A percentile compares a stretch with the other conserved stretches of the same genome.
Conservation (phyloP, 805 yeast species). For the Metschnikowia proteae region DNA sequence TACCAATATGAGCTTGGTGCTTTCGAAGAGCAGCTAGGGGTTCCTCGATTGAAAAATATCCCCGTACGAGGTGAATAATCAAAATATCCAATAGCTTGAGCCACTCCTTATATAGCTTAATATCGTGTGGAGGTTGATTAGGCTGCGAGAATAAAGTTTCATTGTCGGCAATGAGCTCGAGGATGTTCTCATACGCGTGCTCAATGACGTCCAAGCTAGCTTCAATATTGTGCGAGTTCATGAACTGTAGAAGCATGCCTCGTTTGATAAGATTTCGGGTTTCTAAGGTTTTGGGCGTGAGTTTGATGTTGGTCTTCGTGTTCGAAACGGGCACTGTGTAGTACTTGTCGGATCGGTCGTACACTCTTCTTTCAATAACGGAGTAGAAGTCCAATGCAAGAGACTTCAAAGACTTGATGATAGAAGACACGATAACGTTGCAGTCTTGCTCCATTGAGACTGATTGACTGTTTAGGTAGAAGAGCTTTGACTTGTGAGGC, state of each 20-base stretch:
- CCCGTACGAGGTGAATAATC: slow-evolving; percentile 60
- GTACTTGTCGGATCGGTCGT: slow-evolving; percentile 34
- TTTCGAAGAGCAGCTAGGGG: slow-evolving; percentile 58
- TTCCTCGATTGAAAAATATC: slow-evolving; percentile 56
- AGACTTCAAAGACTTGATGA: slow-evolving; percentile 28
- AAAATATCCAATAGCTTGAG: slow-evolving; percentile 54
- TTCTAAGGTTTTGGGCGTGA: slow-evolving; percentile 37
- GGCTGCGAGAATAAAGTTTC: slow-evolving; percentile 7
- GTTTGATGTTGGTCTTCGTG: slow-evolving; percentile 26
- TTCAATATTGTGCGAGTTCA: slow-evolving; percentile 33
- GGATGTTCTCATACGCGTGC: slow-evolving; percentile 29
- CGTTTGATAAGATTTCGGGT: slow-evolving; percentile 37
- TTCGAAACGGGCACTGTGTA: slow-evolving; percentile 30
- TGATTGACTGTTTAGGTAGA: slow-evolving; percentile 15
- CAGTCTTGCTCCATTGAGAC: slow-evolving; percentile 24
- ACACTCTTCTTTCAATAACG: slow-evolving; percentile 28
- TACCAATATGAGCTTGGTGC: slow-evolving; percentile 61
- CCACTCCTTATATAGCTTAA: slow-evolving; percentile 27
- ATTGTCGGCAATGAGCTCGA: slow-evolving; percentile 23
- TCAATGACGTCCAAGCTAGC: slow-evolving; percentile 28
- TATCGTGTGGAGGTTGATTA: slow-evolving; percentile 27
- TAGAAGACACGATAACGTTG: slow-evolving; percentile 28
- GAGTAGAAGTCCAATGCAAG: slow-evolving; percentile 33
- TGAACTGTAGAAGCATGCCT: slow-evolving; percentile 31
- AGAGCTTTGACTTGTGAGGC: slow-evolving; percentile 29